A percentile compares a stretch with the other conserved stretches of the same genome.
phyloP scores from a whole-genome alignment of 257 asterid species.

The Jacaranda mimosifolia region DNA sequence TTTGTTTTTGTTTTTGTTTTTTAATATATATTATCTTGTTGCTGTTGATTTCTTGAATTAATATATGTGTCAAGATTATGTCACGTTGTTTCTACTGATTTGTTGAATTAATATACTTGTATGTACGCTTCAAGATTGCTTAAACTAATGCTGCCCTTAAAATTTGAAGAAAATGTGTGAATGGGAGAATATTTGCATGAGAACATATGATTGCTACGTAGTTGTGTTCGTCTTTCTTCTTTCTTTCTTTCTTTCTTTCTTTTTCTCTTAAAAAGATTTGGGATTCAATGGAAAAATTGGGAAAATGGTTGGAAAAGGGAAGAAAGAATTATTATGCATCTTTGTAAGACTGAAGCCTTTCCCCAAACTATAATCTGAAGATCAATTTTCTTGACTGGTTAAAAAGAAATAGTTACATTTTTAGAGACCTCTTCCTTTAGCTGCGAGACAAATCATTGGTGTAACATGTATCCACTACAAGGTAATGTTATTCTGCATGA shows the following conservation, averaged over 20 bases:
- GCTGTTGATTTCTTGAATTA: conserved; percentile 12
- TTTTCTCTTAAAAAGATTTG: conserved; percentile 3
- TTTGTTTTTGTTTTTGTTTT: not conserved
- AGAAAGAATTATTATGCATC: not conserved
- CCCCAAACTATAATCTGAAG: not conserved
- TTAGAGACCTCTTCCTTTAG: not conserved
- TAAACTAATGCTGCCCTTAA: not conserved
- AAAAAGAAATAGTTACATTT: not conserved
- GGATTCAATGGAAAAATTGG: not conserved
- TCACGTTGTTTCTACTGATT: not conserved
- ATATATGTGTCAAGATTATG: not conserved
- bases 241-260: not conserved
- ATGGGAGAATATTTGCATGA: not conserved
- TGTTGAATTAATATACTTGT: conserved; percentile 9
- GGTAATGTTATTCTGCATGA: not conserved
- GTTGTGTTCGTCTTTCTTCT: not conserved
- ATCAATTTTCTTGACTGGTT: not conserved
- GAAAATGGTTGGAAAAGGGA: not conserved
- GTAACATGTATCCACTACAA: not conserved
- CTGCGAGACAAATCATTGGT: not conserved
- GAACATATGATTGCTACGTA: not conserved
- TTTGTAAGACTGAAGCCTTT: conserved; percentile 6
- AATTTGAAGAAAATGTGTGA: not conserved
- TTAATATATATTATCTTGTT: not conserved
- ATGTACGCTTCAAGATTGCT: conserved; percentile 25